These are phyloP conservation scores for Sphaerostilbella broomeana DNA, from an alignment of 2,329 filamentous ascomycete species.

Conservation along the genomic window DNA sequence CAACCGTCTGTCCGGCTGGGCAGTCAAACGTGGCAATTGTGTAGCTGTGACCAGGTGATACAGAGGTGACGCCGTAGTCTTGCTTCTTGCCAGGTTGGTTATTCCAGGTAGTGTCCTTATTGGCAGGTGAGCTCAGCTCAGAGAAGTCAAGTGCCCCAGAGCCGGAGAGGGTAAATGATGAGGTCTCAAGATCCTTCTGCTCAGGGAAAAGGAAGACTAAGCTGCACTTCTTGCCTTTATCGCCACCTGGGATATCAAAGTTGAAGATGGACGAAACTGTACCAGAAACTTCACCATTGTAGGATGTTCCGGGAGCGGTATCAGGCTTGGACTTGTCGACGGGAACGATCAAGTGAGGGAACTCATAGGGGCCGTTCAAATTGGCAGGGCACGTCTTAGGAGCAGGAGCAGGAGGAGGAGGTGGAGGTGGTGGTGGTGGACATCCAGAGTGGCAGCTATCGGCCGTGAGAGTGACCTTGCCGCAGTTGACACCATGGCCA, in stretches of 20 bases:
- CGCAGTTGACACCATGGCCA: slow-evolving; percentile 38
- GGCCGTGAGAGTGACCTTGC: slow-evolving; percentile 39
- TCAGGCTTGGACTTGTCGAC: slow-evolving; percentile 48
- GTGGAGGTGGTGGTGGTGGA: slow-evolving; percentile 14
- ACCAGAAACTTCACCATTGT: slow-evolving; percentile 48
- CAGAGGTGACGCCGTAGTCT: slow-evolving; percentile 35
- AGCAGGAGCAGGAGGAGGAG: slow-evolving; percentile 14
- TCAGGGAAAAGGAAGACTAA: slow-evolving; percentile 60
- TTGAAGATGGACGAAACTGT: slow-evolving; percentile 57
- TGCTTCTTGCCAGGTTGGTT: slow-evolving; percentile 41
- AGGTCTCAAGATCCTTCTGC: slow-evolving; percentile 50
- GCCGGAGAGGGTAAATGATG: slow-evolving; percentile 42
- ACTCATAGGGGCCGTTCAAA: slow-evolving; percentile 43
- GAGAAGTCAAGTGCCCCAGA: slow-evolving; percentile 48
- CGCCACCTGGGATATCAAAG: slow-evolving; percentile 54
- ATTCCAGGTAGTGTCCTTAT: slow-evolving; percentile 43
- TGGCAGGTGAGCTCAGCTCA: slow-evolving; percentile 41
- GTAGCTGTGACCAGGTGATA: slow-evolving; percentile 50
- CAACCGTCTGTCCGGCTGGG: slow-evolving; percentile 44
- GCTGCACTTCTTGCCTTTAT: slow-evolving; percentile 53
- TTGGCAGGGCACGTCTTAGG: slow-evolving; percentile 35
- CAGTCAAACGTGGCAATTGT: slow-evolving; percentile 48
- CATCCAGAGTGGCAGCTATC: slow-evolving; percentile 29
- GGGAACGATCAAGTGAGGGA: slow-evolving; percentile 57
- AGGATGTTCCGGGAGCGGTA: slow-evolving; percentile 45